Conservation (phyloP, 768 basidiomycete genomes). For the Calocera cornea region DNA sequence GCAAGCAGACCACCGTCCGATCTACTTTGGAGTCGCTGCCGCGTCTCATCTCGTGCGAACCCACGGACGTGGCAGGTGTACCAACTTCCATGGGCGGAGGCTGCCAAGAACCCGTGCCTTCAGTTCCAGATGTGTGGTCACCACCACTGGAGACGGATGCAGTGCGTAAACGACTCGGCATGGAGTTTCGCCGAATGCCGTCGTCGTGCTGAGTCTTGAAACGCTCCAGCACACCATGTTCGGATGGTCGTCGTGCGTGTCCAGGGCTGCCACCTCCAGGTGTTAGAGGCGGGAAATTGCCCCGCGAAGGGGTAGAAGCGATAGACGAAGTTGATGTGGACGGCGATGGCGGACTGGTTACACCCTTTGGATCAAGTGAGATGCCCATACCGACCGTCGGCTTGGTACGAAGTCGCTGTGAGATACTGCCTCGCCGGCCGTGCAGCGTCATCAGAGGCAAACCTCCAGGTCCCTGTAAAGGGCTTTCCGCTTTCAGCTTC, state of each 20-base stretch:
- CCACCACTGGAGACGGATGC: slow-evolving; percentile 62
- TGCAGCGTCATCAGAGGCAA: slow-evolving; percentile 8
- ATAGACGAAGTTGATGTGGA: slow-evolving; percentile 85
- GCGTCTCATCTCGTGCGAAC: slow-evolving; percentile 52
- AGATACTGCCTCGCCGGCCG: slow-evolving; percentile 62
- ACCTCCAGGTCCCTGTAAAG: slow-evolving; percentile 49
- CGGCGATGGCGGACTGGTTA: slow-evolving; percentile 78
- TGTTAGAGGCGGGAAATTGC: slow-evolving; percentile 53
- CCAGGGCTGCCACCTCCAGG: slow-evolving; percentile 41
- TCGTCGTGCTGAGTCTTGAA: slow-evolving; percentile 71
- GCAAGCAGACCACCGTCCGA: slow-evolving; percentile 79
- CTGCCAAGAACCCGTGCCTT: slow-evolving; percentile 28
- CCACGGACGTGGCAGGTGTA: slow-evolving; percentile 74
- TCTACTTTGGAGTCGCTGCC: slow-evolving; percentile 46
- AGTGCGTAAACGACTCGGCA: slow-evolving; percentile 77
- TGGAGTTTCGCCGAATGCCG: slow-evolving; percentile 49
- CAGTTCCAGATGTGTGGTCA: slow-evolving; percentile 61
- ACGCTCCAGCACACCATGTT: slow-evolving; percentile 73
- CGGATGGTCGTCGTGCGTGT: slow-evolving; percentile 77
- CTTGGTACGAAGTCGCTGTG: slow-evolving; percentile 48
- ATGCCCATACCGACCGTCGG: slow-evolving; percentile 71
- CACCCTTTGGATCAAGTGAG: slow-evolving; percentile 39
- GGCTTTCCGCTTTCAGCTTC: slow-evolving; percentile 85
- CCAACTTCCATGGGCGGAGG: slow-evolving; percentile 36
- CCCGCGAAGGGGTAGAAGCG: slow-evolving; percentile 74